Percentiles rank a stretch among this genome's conserved stretches.
phyloP scores from a whole-genome alignment of 2,329 filamentous ascomycete species.

The Cordyceps fumosorosea region DNA sequence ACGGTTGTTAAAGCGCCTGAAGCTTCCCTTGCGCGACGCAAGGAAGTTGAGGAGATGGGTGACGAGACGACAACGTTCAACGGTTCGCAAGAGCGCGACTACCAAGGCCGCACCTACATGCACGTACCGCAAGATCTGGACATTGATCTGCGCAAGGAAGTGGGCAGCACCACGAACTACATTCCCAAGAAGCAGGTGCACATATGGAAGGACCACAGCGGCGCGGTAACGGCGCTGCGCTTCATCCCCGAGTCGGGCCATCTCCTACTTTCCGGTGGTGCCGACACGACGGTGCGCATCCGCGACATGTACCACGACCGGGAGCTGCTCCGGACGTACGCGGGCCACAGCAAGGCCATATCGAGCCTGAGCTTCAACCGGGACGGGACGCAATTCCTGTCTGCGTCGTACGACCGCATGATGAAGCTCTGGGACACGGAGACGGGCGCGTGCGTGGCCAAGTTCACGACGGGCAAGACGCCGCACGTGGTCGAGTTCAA shows the following conservation, averaged over 20 bases:
- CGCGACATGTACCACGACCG: constrained; percentile 91
- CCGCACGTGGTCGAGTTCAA: constrained; percentile 95
- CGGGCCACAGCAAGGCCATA: constrained; percentile 82
- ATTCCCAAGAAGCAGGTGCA: constrained; percentile 92
- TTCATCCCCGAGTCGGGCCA: constrained; percentile 89
- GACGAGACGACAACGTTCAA: constrained; percentile 85
- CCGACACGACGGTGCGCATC: constrained; percentile 85
- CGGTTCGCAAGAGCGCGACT: constrained; percentile 77
- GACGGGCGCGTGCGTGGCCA: constrained; percentile 78
- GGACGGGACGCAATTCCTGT: constrained; percentile 78
- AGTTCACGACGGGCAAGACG: constrained; percentile 90
- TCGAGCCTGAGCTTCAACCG: constrained; percentile 85
- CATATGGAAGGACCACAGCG: constrained; percentile 77
- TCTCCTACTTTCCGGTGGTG: constrained; percentile 79
- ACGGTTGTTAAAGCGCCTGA: constrained; percentile 52
- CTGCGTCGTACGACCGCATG: constrained; percentile 86
- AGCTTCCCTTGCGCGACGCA: constrained; percentile 46
- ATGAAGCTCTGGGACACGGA: constrained; percentile 99
- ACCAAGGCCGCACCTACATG: constrained; percentile 95
- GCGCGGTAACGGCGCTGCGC: constrained; percentile 79
- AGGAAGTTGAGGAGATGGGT: constrained; percentile 53
- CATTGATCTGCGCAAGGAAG: constrained; percentile 75
- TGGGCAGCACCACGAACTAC: constrained; percentile 76
- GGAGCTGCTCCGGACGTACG: constrained; percentile 84
- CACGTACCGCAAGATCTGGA: constrained; percentile 89